phyloP scores from a whole-genome alignment of 139 green algal genomes.

The Closterium sp. region DNA sequence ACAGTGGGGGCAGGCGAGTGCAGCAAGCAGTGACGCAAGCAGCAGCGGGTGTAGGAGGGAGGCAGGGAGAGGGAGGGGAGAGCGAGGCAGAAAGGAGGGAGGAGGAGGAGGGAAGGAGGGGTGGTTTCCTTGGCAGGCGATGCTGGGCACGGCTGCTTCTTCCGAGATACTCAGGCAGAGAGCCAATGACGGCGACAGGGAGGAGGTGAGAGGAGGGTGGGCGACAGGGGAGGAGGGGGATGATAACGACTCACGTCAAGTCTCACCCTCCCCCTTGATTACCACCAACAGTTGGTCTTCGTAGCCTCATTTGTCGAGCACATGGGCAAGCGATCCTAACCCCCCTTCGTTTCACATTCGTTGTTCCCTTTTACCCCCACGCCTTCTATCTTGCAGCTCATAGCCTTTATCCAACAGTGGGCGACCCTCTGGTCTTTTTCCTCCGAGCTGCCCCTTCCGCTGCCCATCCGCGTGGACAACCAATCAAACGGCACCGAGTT shows the following conservation, averaged over 20 bases:
- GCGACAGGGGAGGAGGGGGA: too few relatives aligned
- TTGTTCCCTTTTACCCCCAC: not conserved
- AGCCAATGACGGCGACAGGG: too few relatives aligned
- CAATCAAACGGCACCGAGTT: not conserved
- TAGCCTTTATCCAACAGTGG: constrained; percentile 28
- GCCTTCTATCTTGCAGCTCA: not conserved
- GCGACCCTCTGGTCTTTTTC: not conserved
- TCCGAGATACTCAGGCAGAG: not conserved
- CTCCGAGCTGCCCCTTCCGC: constrained; percentile 18
- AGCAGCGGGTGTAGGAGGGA: not conserved
- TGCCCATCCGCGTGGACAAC: not conserved
- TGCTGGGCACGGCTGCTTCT: too few relatives aligned
- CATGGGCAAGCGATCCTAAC: too few relatives aligned
- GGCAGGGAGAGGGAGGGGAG: not conserved
- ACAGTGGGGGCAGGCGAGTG: not conserved
- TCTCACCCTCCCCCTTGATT: too few relatives aligned
- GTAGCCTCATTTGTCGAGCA: too few relatives aligned
- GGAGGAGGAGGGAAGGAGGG: too few relatives aligned
- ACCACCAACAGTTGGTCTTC: too few relatives aligned
- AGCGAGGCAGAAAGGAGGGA: too few relatives aligned
- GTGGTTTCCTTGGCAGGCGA: too few relatives aligned
- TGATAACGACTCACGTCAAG: too few relatives aligned
- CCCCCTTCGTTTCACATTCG: too few relatives aligned
- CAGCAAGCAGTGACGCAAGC: not conserved
- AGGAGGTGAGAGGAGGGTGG: not conserved